Percentiles rank a stretch among this genome's conserved stretches.
Evolutionary conservation across 139 green algal genomes (phyloP).

Genomic region (Picocystis salinarum): DNA sequence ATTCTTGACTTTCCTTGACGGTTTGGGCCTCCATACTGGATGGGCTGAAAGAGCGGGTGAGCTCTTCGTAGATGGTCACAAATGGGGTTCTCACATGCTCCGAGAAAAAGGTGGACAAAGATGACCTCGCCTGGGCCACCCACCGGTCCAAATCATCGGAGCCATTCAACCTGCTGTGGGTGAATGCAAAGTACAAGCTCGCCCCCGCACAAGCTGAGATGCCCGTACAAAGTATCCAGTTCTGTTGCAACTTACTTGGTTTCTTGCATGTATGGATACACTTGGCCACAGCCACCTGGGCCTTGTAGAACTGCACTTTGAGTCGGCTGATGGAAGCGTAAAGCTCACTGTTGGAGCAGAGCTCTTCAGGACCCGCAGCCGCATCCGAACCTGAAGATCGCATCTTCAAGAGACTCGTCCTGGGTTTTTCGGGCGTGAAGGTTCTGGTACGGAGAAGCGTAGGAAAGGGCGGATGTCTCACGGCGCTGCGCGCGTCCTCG

Average conservation of each 20-base stretch:
- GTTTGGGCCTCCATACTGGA: constrained; percentile 39
- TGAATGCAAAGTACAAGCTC: constrained; percentile 26
- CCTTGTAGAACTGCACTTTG: not conserved
- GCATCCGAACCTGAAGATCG: too few relatives aligned
- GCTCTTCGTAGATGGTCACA: constrained; percentile 36
- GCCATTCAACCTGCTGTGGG: constrained; percentile 46
- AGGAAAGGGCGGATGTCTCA: too few relatives aligned
- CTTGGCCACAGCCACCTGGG: not conserved
- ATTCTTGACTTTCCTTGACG: constrained; percentile 42
- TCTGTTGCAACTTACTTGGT: constrained; percentile 24
- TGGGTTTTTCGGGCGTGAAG: too few relatives aligned
- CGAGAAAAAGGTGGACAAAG: constrained; percentile 6
- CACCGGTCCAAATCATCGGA: constrained; percentile 54
- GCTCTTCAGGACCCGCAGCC: not conserved
- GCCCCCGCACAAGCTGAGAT: not conserved
- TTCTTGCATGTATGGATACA: not conserved
- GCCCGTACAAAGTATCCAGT: constrained; percentile 49
- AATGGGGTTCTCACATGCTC: constrained; percentile 50
- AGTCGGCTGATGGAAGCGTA: not conserved
- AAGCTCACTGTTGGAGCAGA: not conserved
- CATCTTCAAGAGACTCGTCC: too few relatives aligned
- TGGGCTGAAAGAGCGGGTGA: constrained; percentile 20
- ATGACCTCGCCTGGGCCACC: not conserved
- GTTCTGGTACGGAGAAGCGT: too few relatives aligned
- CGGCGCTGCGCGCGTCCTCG: too few relatives aligned